Percentiles rank a stretch among this genome's conserved stretches.
Evolutionary conservation across 345 rosid genomes (phyloP).

Genomic region (Gossypium raimondii): DNA sequence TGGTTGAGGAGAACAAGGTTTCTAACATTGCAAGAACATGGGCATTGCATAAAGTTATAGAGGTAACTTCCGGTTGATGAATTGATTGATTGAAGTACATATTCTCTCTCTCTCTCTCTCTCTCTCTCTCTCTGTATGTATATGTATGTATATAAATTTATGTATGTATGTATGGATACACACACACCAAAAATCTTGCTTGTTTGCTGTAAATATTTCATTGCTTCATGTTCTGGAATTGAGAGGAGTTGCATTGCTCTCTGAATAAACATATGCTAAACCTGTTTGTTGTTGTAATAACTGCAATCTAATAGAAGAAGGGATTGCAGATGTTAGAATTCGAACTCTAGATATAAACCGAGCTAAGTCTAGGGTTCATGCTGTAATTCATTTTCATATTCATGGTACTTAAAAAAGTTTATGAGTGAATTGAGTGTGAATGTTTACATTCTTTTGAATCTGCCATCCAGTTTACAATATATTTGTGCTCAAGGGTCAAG

Average conservation of each 20-base stretch:
- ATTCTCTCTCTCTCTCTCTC: no score
- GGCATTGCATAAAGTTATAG: constrained; percentile 42
- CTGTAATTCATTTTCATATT: background rate
- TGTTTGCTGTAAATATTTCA: constrained; percentile 21
- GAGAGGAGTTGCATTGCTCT: background rate
- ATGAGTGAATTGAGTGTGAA: background rate
- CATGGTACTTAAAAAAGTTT: background rate
- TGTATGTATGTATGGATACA: background rate
- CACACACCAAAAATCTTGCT: background rate
- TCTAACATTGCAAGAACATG: constrained; percentile 37
- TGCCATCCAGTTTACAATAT: background rate
- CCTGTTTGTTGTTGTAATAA: background rate
- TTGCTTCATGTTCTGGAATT: background rate
- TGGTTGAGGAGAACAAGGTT: constrained; percentile 60
- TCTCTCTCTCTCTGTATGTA: no score
- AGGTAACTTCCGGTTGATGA: constrained; percentile 33
- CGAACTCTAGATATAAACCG: background rate
- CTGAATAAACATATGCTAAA: background rate
- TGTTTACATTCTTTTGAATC: background rate
- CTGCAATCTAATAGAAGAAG: background rate
- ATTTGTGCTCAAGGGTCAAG: background rate
- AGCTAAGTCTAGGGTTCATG: background rate
- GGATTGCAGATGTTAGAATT: background rate
- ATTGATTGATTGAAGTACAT: background rate
- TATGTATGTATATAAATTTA: background rate